These are phyloP conservation scores for Erodium trifolium DNA, from an alignment of 441 rosid species.

Conservation along the genomic window DNA sequence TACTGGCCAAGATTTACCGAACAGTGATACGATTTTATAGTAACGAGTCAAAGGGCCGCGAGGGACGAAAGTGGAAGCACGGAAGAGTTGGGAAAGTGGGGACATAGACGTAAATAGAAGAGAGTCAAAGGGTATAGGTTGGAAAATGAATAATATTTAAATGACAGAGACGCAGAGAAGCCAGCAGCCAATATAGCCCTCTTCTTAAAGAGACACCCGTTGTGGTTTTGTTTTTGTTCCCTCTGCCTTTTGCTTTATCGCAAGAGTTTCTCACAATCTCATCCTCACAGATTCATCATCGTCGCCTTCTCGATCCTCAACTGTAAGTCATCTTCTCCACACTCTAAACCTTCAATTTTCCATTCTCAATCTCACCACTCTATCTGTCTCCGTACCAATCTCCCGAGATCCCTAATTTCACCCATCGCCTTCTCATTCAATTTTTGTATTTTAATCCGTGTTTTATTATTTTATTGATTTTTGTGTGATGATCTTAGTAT, in stretches of 20 bases:
- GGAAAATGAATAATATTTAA: slow-evolving; percentile 19
- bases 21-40: too few relatives aligned
- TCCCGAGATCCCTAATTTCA: slow-evolving; percentile 28
- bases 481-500: too few relatives aligned
- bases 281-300: slow-evolving; percentile 29
- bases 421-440: background rate
- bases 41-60: too few relatives aligned
- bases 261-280: slow-evolving; percentile 16
- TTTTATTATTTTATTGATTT: background rate
- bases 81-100: background rate
- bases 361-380: slow-evolving; percentile 10
- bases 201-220: slow-evolving; percentile 8
- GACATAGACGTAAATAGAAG: slow-evolving; percentile 5
- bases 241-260: slow-evolving; percentile 22
- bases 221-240: slow-evolving; percentile 21
- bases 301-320: slow-evolving; percentile 26
- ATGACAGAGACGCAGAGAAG: slow-evolving; percentile 28
- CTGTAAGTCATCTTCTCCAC: slow-evolving; percentile 32
- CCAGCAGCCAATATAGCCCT: slow-evolving; percentile 28
- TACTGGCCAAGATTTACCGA: too few relatives aligned
- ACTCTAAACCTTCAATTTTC: slow-evolving; percentile 19
- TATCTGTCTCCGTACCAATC: slow-evolving; percentile 14
- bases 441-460: too few relatives aligned
- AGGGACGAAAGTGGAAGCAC: too few relatives aligned
- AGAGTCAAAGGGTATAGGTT: slow-evolving; percentile 20